Percentiles rank a stretch among this genome's conserved stretches.
Conservation (phyloP, 1,284 basidiomycete genomes). For the Xerocomus nothofagi region DNA sequence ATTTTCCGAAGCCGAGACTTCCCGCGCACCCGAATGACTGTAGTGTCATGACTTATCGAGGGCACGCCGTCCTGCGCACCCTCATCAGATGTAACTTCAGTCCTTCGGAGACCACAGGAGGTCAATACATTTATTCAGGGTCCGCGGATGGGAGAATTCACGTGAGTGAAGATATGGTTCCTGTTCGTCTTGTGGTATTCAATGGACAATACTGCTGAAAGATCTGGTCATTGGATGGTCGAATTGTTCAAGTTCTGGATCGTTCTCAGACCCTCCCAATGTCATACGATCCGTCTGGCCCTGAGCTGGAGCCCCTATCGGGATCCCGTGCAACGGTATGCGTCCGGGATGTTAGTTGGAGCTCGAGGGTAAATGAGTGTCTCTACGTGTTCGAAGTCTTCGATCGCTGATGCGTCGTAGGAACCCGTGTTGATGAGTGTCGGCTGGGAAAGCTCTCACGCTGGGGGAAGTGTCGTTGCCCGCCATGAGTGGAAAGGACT, state of each 20-base stretch:
- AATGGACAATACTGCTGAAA: conserved; percentile 36
- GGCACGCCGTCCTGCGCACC: conserved; percentile 90
- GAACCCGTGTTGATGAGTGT: conserved; percentile 91
- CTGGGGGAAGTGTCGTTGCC: conserved; percentile 85
- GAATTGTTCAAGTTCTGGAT: conserved; percentile 81
- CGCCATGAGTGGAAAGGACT: conserved; percentile 94
- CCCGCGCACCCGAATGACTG: conserved; percentile 84
- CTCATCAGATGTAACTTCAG: conserved; percentile 97
- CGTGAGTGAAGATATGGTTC: conserved; percentile 44
- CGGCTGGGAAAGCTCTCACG: conserved; percentile 73
- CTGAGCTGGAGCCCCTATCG: conserved; percentile 41
- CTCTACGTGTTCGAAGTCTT: background rate
- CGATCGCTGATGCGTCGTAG: conserved; percentile 36
- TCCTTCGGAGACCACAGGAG: conserved; percentile 87
- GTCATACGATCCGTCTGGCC: conserved; percentile 61
- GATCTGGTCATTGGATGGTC: conserved; percentile 95
- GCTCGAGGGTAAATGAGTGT: conserved; percentile 54
- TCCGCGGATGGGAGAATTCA: conserved; percentile 82
- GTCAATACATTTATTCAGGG: conserved; percentile 93
- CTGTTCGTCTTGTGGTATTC: background rate
- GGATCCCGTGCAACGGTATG: conserved; percentile 43
- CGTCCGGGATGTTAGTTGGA: conserved; percentile 94
- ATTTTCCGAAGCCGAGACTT: conserved; percentile 66
- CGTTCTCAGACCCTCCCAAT: conserved; percentile 76
- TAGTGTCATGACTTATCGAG: conserved; percentile 94